Evolutionary conservation across 1,284 basidiomycete genomes (phyloP), one percentile per base, ranked within the genome.

Genomic region (Irpex sp.): DNA sequence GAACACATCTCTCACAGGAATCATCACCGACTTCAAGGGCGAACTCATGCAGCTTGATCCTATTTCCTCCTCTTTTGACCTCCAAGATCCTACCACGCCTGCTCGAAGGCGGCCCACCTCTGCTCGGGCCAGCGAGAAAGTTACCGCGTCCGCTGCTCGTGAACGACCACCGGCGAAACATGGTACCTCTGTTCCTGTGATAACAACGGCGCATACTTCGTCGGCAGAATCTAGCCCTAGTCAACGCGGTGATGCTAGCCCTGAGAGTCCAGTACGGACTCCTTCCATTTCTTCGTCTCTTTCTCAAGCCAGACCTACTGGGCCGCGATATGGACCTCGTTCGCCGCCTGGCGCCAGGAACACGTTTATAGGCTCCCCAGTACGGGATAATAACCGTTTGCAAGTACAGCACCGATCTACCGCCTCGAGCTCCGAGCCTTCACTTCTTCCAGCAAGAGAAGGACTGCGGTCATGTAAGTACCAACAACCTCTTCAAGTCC

Each of bases 391-490:
- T 13, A 75, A 78, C 55, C 81, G 81, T 57, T 77, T 90, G 55
- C 82, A 84, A 9, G 82, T 84, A 31, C 81, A 87, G 59, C 87
- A 87, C 70, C 85, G 86, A 43, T 86, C 87, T 36, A 84, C 82
- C 5, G 89, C 89, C 51, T 92, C 89, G 59, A 88, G 82, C 64
- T 93, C 90, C 46, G 90, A 93, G 73, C 90, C 91, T 4, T 92
- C 90, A 5, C 79, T 92, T 50, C 72, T 92, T 60, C 79, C 86
- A 19, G 74, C 71, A 43, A 76, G 77, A 43, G 83, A 85, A 58
- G 84, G 82, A 51, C 69, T 43, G 2, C 80, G 78, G 60, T 66
- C 75, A 58, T 75, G 85, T 83, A 74, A 78, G 82, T 77, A 61
- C 26, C 26, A 26, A 26, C 26, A 26, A 26, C 26, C 26, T 26